phyloP scores from a whole-genome alignment of 1,139 yeast species.

The Yamadazyma songkhlaensis region DNA sequence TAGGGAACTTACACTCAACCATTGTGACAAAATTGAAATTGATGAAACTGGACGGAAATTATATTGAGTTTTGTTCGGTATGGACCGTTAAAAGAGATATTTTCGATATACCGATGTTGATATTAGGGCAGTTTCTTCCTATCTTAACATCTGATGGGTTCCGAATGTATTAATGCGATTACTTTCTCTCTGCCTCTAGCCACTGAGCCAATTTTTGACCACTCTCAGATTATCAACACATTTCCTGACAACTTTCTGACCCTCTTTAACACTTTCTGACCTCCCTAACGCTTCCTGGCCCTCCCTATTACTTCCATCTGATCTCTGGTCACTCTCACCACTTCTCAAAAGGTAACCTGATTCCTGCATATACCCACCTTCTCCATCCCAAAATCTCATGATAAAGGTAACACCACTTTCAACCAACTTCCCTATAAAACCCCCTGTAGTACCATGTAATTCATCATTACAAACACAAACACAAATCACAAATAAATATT shows the following conservation, averaged over 20 bases:
- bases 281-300: too few species aligned
- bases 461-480: neutral
- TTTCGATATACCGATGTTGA: conserved; percentile 77
- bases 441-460: too few species aligned
- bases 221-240: too few species aligned
- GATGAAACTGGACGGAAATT: conserved; percentile 26
- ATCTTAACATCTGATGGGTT: conserved; percentile 34
- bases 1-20: conserved; percentile 49
- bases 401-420: conserved; percentile 7
- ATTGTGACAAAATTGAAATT: conserved; percentile 49
- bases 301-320: too few species aligned
- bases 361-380: neutral
- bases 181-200: neutral
- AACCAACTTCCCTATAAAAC: neutral
- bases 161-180: conserved; percentile 24
- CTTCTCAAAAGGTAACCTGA: neutral
- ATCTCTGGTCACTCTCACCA: neutral
- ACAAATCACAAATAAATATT: neutral
- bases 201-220: too few species aligned
- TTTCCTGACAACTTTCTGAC: too few species aligned
- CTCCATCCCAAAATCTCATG: conserved; percentile 2
- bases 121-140: conserved; percentile 46
- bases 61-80: conserved; percentile 53
- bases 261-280: too few species aligned
- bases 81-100: conserved; percentile 80